Evolutionary conservation across 768 basidiomycete genomes (phyloP).

Genomic region (Ephemerocybe angulata): DNA sequence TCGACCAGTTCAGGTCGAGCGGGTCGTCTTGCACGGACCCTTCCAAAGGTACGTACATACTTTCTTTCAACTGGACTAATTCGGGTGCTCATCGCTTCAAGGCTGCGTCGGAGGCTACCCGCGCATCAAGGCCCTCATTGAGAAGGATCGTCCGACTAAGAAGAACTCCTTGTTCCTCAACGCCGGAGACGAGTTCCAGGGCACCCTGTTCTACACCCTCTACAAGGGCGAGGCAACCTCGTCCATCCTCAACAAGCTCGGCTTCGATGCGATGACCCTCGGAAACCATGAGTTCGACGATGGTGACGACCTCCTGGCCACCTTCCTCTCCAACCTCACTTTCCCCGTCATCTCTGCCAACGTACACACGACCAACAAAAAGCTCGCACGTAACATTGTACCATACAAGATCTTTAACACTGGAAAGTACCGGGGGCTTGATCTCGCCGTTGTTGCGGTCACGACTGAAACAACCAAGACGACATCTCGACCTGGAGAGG

Average conservation of each 20-base stretch:
- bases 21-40: constrained; percentile 36
- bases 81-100: constrained; percentile 1
- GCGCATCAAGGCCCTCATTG: constrained; percentile 36
- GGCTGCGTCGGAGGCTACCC: constrained; percentile 43
- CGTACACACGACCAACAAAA: constrained; percentile 33
- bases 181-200: constrained; percentile 48
- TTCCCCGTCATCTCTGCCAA: constrained; percentile 46
- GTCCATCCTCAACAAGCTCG: constrained; percentile 38
- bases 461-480: constrained; percentile 39
- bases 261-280: constrained; percentile 41
- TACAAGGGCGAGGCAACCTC: constrained; percentile 43
- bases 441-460: constrained; percentile 39
- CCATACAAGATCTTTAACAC: constrained; percentile 39
- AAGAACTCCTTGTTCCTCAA: constrained; percentile 40
- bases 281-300: constrained; percentile 48
- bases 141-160: constrained; percentile 26
- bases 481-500: constrained; percentile 35
- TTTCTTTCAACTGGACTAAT: background rate
- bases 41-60: constrained; percentile 18
- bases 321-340: constrained; percentile 37
- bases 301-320: constrained; percentile 35
- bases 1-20: constrained; percentile 35
- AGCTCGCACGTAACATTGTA: constrained; percentile 27
- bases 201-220: constrained; percentile 42
- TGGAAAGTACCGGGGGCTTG: constrained; percentile 18